These are phyloP conservation scores for Metschnikowia kofuensis DNA, from an alignment of 805 yeast species.

Conservation along the genomic window DNA sequence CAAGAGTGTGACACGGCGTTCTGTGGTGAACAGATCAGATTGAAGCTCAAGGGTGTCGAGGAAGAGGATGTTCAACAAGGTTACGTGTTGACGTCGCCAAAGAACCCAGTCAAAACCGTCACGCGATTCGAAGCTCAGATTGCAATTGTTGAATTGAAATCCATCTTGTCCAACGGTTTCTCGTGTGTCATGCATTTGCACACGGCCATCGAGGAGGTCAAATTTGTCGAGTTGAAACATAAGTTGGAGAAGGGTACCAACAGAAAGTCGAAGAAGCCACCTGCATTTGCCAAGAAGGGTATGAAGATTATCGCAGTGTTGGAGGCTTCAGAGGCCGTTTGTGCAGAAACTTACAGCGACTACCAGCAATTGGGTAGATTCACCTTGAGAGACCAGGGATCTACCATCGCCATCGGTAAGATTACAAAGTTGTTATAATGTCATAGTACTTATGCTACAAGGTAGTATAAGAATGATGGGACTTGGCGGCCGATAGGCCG, in stretches of 20 bases:
- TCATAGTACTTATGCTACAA: background rate
- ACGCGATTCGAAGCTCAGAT: conserved; percentile 92
- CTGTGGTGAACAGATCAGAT: conserved; percentile 96
- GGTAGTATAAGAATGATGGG: background rate
- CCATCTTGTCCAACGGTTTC: conserved; percentile 91
- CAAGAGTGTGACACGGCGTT: conserved; percentile 84
- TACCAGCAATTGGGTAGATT: conserved; percentile 97
- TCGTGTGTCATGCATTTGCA: conserved; percentile 99
- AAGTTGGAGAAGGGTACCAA: conserved; percentile 95
- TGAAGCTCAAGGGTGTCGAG: conserved; percentile 91
- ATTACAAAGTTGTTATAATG: conserved; percentile 77
- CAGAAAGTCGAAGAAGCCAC: conserved; percentile 93
- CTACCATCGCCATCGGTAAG: conserved; percentile 97
- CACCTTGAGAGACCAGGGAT: conserved; percentile 97
- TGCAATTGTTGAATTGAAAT: conserved; percentile 94
- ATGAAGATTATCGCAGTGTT: conserved; percentile 95
- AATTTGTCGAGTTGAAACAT: conserved; percentile 76
- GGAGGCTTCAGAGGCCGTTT: conserved; percentile 82
- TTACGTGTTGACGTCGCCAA: conserved; percentile 82
- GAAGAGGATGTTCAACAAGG: conserved; percentile 95
- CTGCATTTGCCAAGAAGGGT: conserved; percentile 98
- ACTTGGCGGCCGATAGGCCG: no score
- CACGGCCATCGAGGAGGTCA: conserved; percentile 96
- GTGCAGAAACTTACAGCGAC: conserved; percentile 89
- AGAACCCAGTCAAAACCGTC: conserved; percentile 87